Conservation (phyloP, 768 basidiomycete species). For the Serendipita sp. region DNA sequence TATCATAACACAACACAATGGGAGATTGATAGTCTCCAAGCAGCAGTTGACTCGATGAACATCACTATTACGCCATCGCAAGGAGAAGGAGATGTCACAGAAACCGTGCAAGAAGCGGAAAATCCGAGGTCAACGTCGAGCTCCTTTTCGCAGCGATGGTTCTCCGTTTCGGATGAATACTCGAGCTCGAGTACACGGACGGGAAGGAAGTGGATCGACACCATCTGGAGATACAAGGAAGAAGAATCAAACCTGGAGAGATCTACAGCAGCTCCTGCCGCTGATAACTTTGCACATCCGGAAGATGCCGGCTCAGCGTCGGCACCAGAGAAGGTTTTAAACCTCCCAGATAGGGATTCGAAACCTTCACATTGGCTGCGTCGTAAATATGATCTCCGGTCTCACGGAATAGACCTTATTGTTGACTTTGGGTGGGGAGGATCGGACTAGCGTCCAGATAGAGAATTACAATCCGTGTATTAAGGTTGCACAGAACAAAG, state of each 20-base stretch:
- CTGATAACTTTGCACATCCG: too few species aligned
- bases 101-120: neutral
- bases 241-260: too few species aligned
- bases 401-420: slow-evolving; percentile 54
- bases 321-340: neutral
- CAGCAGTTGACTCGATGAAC: neutral
- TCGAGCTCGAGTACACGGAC: neutral
- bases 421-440: slow-evolving; percentile 40
- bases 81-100: slow-evolving; percentile 20
- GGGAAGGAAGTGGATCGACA: neutral
- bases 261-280: too few species aligned
- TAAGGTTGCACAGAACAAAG: neutral
- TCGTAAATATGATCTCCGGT: slow-evolving; percentile 53
- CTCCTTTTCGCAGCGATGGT: slow-evolving; percentile 7
- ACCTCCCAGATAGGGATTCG: neutral
- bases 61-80: neutral
- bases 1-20: slow-evolving; percentile 63
- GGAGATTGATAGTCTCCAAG: slow-evolving; percentile 45
- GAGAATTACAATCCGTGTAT: neutral
- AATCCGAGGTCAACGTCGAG: neutral
- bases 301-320: too few species aligned
- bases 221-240: neutral
- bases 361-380: slow-evolving; percentile 16
- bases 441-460: neutral
- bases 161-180: neutral